These are phyloP conservation scores for Fusarium austroafricanum DNA, from an alignment of 2,329 filamentous ascomycete genomes.

Conservation along the genomic window DNA sequence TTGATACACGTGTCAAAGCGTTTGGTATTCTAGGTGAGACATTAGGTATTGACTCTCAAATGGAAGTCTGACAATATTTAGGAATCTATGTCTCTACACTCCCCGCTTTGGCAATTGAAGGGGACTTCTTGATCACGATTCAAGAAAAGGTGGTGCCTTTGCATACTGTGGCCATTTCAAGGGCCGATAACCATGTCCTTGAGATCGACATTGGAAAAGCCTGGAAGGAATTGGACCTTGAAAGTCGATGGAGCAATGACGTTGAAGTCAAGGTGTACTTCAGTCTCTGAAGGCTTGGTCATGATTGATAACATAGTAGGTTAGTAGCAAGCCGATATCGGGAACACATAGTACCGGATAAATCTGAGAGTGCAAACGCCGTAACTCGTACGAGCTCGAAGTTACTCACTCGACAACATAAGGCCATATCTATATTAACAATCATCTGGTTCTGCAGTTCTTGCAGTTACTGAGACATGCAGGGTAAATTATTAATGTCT, in stretches of 20 bases:
- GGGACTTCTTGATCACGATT: constrained; percentile 80
- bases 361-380: background rate
- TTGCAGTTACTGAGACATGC: background rate
- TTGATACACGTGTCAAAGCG: constrained; percentile 81
- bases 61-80: constrained; percentile 11
- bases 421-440: background rate
- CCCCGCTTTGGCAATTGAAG: constrained; percentile 66
- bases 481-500: background rate
- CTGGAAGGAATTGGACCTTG: constrained; percentile 79
- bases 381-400: background rate
- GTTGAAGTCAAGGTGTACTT: constrained; percentile 74
- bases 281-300: constrained; percentile 46
- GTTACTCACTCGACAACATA: background rate
- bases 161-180: constrained; percentile 71
- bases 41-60: background rate
- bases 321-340: too few species aligned
- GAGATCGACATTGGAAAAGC: constrained; percentile 81
- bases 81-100: constrained; percentile 83
- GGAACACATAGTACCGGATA: background rate
- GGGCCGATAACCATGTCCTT: constrained; percentile 68
- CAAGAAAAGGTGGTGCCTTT: constrained; percentile 76
- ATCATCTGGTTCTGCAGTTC: background rate
- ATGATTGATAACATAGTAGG: background rate
- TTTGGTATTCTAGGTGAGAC: constrained; percentile 77
- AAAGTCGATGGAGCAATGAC: constrained; percentile 84